Evolutionary conservation across 176 grass and related monocot genomes (phyloP).

Genomic region (Sorghum bicolor): Sorghum_bicolor_NCBIv3 NC_012874.2:1807501-1808000

Average conservation of each 20-base stretch:
- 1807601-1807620: no score
- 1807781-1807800: not conserved
- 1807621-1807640: no score
- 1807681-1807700: no score
- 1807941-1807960: not conserved
- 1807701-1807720: not conserved
- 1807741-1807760: not conserved
- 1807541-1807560: no score
- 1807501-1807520: no score
- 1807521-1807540: no score
- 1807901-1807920: not conserved
- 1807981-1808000: not conserved
- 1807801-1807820: no score
- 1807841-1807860: not conserved
- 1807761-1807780: not conserved
- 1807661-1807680: no score
- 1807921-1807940: not conserved
- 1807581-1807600: no score
- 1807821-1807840: not conserved
- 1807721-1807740: not conserved
- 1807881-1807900: not conserved
- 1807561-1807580: no score
- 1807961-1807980: not conserved
- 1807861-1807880: not conserved
- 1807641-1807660: no score